phyloP scores from a whole-genome alignment of 495 filamentous ascomycete genomes.

The Neurospora discreta region DNA sequence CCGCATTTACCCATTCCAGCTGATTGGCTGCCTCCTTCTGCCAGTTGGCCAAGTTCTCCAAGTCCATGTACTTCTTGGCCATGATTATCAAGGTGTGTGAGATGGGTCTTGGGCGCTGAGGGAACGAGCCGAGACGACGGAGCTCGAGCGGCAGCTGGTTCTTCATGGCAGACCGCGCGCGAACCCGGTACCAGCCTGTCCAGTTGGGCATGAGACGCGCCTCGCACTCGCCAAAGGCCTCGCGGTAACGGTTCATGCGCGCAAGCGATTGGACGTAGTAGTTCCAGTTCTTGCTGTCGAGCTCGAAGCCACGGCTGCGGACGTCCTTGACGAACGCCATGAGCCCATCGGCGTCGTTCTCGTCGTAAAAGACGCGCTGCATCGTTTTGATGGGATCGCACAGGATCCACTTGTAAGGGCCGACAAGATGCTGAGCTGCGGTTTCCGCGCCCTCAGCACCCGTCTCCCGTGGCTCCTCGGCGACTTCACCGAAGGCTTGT shows the following conservation, averaged over 20 bases:
- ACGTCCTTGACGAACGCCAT: conserved; percentile 39
- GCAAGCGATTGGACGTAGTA: conserved; percentile 42
- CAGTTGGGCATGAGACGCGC: conserved; percentile 61
- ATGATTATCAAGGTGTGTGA: conserved; percentile 30
- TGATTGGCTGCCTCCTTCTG: conserved; percentile 16
- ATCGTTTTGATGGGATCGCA: conserved; percentile 47
- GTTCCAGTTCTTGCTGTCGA: conserved; percentile 57
- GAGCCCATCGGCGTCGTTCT: conserved; percentile 36
- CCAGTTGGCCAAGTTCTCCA: conserved; percentile 25
- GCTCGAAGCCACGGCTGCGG: conserved; percentile 48
- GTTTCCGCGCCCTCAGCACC: background rate
- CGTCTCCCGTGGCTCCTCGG: background rate
- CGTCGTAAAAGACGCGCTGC: conserved; percentile 42
- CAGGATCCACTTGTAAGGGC: conserved; percentile 24
- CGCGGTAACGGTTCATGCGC: conserved; percentile 23
- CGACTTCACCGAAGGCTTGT: conserved; percentile 21
- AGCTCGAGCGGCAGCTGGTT: conserved; percentile 23
- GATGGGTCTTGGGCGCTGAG: conserved; percentile 24
- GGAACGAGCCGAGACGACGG: conserved; percentile 20
- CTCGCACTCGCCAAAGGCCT: conserved; percentile 62
- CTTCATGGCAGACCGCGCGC: conserved; percentile 6
- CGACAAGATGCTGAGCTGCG: background rate
- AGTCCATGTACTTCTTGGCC: conserved; percentile 26
- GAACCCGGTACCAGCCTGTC: conserved; percentile 49
- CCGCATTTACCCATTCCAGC: conserved; percentile 13